A percentile compares a stretch with the other conserved stretches of the same genome.
phyloP scores from a whole-genome alignment of 768 basidiomycete genomes.

The Ramaria sp. region DNA sequence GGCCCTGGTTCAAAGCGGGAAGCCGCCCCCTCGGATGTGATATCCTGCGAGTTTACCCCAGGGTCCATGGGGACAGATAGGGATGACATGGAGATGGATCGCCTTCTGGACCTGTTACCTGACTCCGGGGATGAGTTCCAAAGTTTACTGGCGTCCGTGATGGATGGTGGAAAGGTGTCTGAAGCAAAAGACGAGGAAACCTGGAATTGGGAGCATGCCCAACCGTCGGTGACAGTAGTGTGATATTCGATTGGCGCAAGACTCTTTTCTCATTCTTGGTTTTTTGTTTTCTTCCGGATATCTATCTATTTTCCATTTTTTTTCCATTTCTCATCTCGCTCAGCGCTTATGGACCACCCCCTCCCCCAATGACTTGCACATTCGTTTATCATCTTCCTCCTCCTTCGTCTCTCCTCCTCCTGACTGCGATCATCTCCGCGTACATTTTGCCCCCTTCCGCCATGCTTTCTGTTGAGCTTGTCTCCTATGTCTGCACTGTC shows the following conservation, averaged over 20 bases:
- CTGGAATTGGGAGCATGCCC: slow-evolving; percentile 18
- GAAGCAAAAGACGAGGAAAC: slow-evolving; percentile 8
- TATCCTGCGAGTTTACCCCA: slow-evolving; percentile 16
- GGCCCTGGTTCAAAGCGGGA: not conserved
- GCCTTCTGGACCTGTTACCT: slow-evolving; percentile 44
- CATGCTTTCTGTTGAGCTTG: not conserved
- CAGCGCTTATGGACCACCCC: slow-evolving; percentile 17
- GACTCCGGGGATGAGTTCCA: slow-evolving; percentile 19
- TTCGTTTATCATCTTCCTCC: slow-evolving; percentile 6
- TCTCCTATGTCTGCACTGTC: not conserved
- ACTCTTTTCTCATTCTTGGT: not conserved
- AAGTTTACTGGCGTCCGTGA: slow-evolving; percentile 19
- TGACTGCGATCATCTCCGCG: slow-evolving; percentile 5
- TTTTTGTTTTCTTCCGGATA: slow-evolving; percentile 6
- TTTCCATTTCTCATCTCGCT: slow-evolving; percentile 13
- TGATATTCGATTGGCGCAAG: slow-evolving; percentile 9
- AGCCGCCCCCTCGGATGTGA: slow-evolving; percentile 9
- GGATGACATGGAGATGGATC: slow-evolving; percentile 35
- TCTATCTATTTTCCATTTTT: slow-evolving; percentile 10
- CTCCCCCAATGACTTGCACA: slow-evolving; percentile 3
- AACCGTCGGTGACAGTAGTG: slow-evolving; percentile 15
- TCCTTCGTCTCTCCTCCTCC: slow-evolving; percentile 6
- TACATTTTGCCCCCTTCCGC: not conserved
- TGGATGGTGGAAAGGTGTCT: slow-evolving; percentile 11
- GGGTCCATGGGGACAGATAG: slow-evolving; percentile 13